A percentile compares a stretch with the other conserved stretches of the same genome.
These are phyloP conservation scores for Termitomyces bulborhizus DNA, from an alignment of 768 basidiomycete species.

Conservation along the genomic window DNA sequence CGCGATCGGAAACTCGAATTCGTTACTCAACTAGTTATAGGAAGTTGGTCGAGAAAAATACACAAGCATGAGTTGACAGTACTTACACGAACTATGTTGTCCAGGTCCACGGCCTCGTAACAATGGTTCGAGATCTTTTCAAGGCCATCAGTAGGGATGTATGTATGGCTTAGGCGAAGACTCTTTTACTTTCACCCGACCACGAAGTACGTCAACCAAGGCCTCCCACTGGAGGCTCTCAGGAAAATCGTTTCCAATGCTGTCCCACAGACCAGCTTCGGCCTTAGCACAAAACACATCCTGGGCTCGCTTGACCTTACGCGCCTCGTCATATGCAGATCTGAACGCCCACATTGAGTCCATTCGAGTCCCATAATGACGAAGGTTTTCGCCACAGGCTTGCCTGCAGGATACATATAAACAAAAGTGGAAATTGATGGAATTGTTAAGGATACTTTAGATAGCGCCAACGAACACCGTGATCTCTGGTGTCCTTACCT, in stretches of 20 bases:
- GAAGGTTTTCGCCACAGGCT: constrained; percentile 53
- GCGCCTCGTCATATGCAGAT: constrained; percentile 72
- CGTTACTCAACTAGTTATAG: constrained; percentile 64
- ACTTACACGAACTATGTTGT: constrained; percentile 59
- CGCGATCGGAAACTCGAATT: constrained; percentile 80
- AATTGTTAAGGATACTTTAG: constrained; percentile 52
- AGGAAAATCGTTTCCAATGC: constrained; percentile 46
- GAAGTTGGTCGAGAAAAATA: not conserved
- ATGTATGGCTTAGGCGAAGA: not conserved
- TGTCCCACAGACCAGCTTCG: constrained; percentile 40
- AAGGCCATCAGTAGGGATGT: not conserved
- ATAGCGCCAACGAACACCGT: constrained; percentile 66
- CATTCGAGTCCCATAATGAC: constrained; percentile 56
- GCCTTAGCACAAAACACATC: constrained; percentile 66
- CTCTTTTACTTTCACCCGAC: constrained; percentile 66
- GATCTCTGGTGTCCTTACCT: constrained; percentile 30
- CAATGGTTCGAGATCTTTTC: constrained; percentile 58
- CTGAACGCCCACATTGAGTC: constrained; percentile 77
- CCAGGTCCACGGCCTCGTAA: constrained; percentile 70
- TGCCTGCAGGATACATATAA: constrained; percentile 31
- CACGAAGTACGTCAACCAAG: constrained; percentile 77
- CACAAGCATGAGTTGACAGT: not conserved
- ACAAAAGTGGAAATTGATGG: not conserved
- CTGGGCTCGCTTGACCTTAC: constrained; percentile 60
- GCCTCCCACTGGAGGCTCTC: constrained; percentile 70